Evolutionary conservation across 2,329 filamentous ascomycete species (phyloP).

Genomic region (Periconia macrospinosa): DNA sequence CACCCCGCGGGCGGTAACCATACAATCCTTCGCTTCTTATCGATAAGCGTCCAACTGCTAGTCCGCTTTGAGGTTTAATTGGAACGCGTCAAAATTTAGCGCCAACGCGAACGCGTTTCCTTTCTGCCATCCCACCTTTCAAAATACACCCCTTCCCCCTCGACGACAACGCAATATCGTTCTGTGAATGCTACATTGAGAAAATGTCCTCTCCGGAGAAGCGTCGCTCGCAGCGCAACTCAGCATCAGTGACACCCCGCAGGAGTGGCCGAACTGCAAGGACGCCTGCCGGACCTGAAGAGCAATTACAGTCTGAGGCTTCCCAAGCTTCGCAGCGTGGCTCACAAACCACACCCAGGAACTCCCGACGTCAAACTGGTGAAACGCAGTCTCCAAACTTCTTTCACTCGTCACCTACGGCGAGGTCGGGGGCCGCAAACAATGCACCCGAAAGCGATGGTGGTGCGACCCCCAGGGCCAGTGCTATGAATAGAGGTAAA

Average conservation of each 20-base stretch:
- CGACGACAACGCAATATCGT: neutral
- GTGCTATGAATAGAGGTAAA: slow-evolving; percentile 63
- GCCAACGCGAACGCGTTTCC: slow-evolving; percentile 24
- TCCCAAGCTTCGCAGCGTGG: slow-evolving; percentile 43
- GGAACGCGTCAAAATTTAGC: slow-evolving; percentile 7
- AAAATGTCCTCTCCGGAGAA: slow-evolving; percentile 65
- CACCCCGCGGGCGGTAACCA: slow-evolving; percentile 15
- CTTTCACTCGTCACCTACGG: slow-evolving; percentile 65
- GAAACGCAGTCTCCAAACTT: slow-evolving; percentile 73
- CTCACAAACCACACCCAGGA: slow-evolving; percentile 51
- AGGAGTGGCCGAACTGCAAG: slow-evolving; percentile 56
- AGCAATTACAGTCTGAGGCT: slow-evolving; percentile 48
- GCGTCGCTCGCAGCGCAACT: slow-evolving; percentile 58
- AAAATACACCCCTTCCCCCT: slow-evolving; percentile 4
- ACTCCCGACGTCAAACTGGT: slow-evolving; percentile 45
- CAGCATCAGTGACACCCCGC: slow-evolving; percentile 58
- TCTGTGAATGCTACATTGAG: neutral
- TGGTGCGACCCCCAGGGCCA: slow-evolving; percentile 72
- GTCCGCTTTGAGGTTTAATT: slow-evolving; percentile 1
- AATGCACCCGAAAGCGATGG: slow-evolving; percentile 56
- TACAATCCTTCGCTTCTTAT: slow-evolving; percentile 3
- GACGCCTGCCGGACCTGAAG: slow-evolving; percentile 52
- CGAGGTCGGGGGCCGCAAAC: slow-evolving; percentile 43
- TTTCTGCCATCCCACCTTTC: slow-evolving; percentile 17
- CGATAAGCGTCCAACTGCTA: slow-evolving; percentile 9